A percentile compares a stretch with the other conserved stretches of the same genome.
Evolutionary conservation across 805 yeast species (phyloP).

Genomic region (Martiniozyma abietophila): DNA sequence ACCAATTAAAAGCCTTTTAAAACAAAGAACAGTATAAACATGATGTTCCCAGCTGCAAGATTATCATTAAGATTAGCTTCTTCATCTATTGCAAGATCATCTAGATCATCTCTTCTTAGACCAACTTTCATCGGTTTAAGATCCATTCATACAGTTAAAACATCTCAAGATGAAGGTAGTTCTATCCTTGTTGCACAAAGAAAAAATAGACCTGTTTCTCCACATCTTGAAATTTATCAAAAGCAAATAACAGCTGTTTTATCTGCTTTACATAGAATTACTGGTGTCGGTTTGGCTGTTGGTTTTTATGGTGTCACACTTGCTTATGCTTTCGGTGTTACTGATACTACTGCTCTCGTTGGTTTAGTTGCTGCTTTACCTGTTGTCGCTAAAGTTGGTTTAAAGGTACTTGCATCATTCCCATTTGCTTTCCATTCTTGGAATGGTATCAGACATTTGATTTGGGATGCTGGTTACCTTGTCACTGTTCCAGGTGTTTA

Average conservation of each 20-base stretch:
- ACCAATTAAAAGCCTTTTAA: too few relatives aligned
- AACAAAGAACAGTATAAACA: too few relatives aligned
- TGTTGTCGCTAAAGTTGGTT: slow-evolving; percentile 44
- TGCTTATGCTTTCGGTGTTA: slow-evolving; percentile 61
- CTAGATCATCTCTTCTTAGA: slow-evolving; percentile 12
- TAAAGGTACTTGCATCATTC: slow-evolving; percentile 64
- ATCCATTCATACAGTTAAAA: slow-evolving; percentile 33
- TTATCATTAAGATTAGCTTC: slow-evolving; percentile 15
- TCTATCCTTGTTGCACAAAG: slow-evolving; percentile 73
- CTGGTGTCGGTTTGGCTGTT: slow-evolving; percentile 76
- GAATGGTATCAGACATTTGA: slow-evolving; percentile 86
- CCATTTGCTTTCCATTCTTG: slow-evolving; percentile 82
- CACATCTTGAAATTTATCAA: slow-evolving; percentile 82
- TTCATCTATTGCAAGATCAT: slow-evolving; percentile 12
- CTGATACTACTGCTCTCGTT: slow-evolving; percentile 47
- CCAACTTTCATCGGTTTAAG: slow-evolving; percentile 22
- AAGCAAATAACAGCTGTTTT: slow-evolving; percentile 82
- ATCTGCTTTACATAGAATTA: slow-evolving; percentile 77
- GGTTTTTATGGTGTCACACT: slow-evolving; percentile 72
- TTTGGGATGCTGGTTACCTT: slow-evolving; percentile 86
- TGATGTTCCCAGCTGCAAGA: too few relatives aligned
- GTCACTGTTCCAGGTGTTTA: slow-evolving; percentile 80
- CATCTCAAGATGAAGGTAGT: slow-evolving; percentile 56
- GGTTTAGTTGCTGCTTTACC: slow-evolving; percentile 57
- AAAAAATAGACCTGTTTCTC: slow-evolving; percentile 80